Evolutionary conservation across 768 basidiomycete genomes (phyloP), one percentile per base, ranked within the genome.

Genomic region (Boletus eberwhitei): DNA sequence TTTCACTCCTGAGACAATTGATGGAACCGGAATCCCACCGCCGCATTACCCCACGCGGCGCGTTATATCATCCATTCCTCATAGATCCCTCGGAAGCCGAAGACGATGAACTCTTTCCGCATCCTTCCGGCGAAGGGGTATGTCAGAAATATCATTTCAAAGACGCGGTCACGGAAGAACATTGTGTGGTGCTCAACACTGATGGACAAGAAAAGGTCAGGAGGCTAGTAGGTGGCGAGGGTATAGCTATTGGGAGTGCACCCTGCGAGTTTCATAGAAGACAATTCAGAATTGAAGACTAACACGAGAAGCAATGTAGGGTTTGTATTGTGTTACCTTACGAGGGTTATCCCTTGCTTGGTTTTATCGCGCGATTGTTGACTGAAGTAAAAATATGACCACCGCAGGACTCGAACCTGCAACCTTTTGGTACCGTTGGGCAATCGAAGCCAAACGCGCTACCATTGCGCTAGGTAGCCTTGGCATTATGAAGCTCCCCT

Each of bases 401-500:
- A 87, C 87, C 85, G 87, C 88, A 89, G 88, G 88, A 88, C 87
- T 90, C 87, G 88, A 90, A 90, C 89, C 88, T 90, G 88, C 88
- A 90, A 86, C 88, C 89, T 90, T 87, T 88, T 89, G 88, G 88
- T 90, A 59, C 76, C 83, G 72, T 75, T 73, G 60, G 77, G 83
- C 84, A 64, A 81, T 88, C 87, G 88, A 90, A 90, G 87, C 87
- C 87, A 89, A 88, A 90, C 87, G 88, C 88, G 88, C 88, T 90
- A 88, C 88, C 88, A 89, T 90, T 89, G 88, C 86, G 88, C 87
- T 76, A 90, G 85, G 86, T 82, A 85, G 81, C 83, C 29, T 19
- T 55, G 21, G 13, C 16, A 2, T n/a, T 0, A 0, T 1, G 12
- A 11, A 9, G 2, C 24, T 17, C 12, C 17, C 37, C 22, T 38